A percentile compares a stretch with the other conserved stretches of the same genome.
Conservation (phyloP, 2,329 filamentous ascomycete species). For the Microsporum canis region DNA sequence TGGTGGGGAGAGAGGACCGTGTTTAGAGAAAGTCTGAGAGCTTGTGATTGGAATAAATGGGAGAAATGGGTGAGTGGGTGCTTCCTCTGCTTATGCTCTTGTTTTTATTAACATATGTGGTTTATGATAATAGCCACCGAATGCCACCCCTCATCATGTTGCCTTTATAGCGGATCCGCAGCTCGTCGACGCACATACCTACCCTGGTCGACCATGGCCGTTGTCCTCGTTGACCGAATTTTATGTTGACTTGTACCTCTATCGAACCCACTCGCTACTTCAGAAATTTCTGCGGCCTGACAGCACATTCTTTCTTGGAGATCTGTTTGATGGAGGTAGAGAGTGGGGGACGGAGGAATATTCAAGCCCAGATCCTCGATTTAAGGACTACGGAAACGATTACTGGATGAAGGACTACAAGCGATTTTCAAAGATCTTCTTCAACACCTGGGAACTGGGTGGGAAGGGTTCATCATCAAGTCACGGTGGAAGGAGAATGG, state of each 20-base stretch:
- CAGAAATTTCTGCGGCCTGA: constrained; percentile 70
- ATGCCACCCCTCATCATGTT: constrained; percentile 69
- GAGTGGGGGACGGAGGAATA: constrained; percentile 74
- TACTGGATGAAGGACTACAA: constrained; percentile 83
- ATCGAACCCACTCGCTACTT: constrained; percentile 66
- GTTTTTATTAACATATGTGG: background rate
- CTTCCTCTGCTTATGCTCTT: background rate
- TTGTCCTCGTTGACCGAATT: constrained; percentile 54
- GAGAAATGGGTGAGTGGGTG: constrained; percentile 68
- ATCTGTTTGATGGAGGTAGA: constrained; percentile 88
- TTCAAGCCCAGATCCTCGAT: constrained; percentile 53
- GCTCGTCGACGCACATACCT: constrained; percentile 88
- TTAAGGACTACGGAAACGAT: constrained; percentile 61
- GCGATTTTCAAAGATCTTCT: constrained; percentile 78
- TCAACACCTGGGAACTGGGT: constrained; percentile 53
- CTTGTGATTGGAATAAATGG: constrained; percentile 77
- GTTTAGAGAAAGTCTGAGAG: constrained; percentile 58
- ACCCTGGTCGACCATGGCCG: constrained; percentile 69
- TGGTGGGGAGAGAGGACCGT: constrained; percentile 76
- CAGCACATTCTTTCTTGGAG: constrained; percentile 80
- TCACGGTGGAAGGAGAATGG: constrained; percentile 61
- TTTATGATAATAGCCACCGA: constrained; percentile 49
- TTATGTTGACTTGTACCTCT: constrained; percentile 84
- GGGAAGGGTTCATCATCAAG: constrained; percentile 46
- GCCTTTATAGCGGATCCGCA: constrained; percentile 83